A percentile compares a stretch with the other conserved stretches of the same genome.
These are phyloP conservation scores for Penicillium crystallinum DNA, from an alignment of 495 filamentous ascomycete genomes.

Conservation along the genomic window DNA sequence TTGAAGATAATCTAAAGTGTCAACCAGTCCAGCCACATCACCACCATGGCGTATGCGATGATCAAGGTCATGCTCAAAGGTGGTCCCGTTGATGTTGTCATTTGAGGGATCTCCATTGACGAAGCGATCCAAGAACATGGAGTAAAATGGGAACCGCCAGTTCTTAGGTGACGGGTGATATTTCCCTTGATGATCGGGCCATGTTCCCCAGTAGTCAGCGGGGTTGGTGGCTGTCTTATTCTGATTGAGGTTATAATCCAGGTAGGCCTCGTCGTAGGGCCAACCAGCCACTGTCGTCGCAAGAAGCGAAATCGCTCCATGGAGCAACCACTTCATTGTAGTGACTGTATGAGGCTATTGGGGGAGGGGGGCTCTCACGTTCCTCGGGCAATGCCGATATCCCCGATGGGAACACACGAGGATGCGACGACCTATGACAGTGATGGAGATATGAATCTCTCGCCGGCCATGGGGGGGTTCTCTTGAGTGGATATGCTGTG, in stretches of 20 bases:
- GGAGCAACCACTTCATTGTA: conserved; percentile 30
- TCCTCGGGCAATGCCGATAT: neutral
- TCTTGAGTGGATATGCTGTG: neutral
- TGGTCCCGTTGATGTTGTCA: conserved; percentile 63
- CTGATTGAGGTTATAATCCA: conserved; percentile 57
- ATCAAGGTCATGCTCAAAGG: conserved; percentile 62
- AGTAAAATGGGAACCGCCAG: conserved; percentile 71
- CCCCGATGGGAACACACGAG: neutral
- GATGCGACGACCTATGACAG: neutral
- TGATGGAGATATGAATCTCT: neutral
- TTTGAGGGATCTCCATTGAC: conserved; percentile 69
- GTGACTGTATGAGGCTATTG: neutral
- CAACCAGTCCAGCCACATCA: conserved; percentile 57
- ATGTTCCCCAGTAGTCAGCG: conserved; percentile 56
- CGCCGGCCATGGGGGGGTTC: neutral
- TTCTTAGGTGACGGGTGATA: conserved; percentile 56
- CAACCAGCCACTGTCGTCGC: conserved; percentile 35
- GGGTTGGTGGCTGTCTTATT: conserved; percentile 54
- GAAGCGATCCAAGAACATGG: conserved; percentile 63
- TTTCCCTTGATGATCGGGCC: conserved; percentile 40
- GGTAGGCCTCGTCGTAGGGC: conserved; percentile 49
- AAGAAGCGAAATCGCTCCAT: conserved; percentile 30
- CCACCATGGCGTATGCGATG: conserved; percentile 69
- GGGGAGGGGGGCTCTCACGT: neutral
- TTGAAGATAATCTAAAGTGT: conserved; percentile 66